Evolutionary conservation across 805 yeast species (phyloP).

Genomic region (Wickerhamomyces subpelliculosus): DNA sequence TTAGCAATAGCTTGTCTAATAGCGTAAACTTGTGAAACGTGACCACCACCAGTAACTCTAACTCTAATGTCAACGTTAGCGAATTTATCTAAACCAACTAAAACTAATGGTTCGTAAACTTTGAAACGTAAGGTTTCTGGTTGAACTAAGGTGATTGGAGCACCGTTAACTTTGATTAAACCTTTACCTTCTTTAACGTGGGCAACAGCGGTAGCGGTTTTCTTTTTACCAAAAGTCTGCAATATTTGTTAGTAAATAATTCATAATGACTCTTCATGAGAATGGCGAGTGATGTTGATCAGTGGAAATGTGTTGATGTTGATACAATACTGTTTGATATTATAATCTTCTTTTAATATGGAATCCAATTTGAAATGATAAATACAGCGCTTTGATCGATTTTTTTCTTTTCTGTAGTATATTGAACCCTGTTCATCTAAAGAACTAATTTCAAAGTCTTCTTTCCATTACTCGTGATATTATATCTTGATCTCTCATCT

Average conservation of each 20-base stretch:
- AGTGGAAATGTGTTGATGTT: too few relatives aligned
- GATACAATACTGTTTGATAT: too few relatives aligned
- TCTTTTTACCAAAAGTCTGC: constrained; percentile 99
- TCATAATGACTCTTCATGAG: constrained; percentile 12
- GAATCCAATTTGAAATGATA: too few relatives aligned
- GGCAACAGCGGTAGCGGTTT: constrained; percentile 99
- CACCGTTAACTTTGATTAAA: constrained; percentile 98
- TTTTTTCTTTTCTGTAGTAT: too few relatives aligned
- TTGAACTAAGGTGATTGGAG: constrained; percentile 98
- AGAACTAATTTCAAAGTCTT: too few relatives aligned
- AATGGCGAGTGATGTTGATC: too few relatives aligned
- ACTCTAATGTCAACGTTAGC: constrained; percentile 98
- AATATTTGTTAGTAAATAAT: constrained; percentile 19
- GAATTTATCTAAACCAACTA: constrained; percentile 98
- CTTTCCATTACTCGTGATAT: too few relatives aligned
- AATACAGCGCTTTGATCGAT: too few relatives aligned
- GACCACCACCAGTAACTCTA: constrained; percentile 99
- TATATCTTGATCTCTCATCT: too few relatives aligned
- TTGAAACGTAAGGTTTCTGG: constrained; percentile 99
- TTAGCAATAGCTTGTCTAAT: constrained; percentile 99
- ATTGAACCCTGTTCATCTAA: too few relatives aligned
- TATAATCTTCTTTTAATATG: too few relatives aligned
- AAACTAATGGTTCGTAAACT: constrained; percentile 98
- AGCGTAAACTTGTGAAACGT: constrained; percentile 99
- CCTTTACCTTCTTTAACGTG: constrained; percentile 99